Conservation (phyloP, 2,329 filamentous ascomycete species). For the Colletotrichum coccodes region DNA sequence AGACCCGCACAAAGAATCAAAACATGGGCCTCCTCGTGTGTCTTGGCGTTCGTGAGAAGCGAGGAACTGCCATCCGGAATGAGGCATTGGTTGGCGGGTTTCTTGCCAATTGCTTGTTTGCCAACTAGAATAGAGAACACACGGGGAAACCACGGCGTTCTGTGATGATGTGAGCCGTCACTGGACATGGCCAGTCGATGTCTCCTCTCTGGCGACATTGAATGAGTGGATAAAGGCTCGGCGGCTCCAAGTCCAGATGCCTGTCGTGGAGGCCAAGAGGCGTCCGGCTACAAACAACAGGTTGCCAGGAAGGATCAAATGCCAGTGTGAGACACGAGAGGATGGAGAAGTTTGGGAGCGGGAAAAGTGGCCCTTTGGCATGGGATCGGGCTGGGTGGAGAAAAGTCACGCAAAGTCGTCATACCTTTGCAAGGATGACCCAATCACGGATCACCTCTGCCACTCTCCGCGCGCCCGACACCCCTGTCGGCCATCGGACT, state of each 20-base stretch:
- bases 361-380: conserved; percentile 24
- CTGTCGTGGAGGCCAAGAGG: neutral
- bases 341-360: conserved; percentile 20
- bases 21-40: conserved; percentile 6
- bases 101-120: neutral
- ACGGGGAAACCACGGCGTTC: neutral
- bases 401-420: conserved; percentile 23
- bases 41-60: neutral
- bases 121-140: neutral
- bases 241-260: neutral
- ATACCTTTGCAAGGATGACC: conserved; percentile 29
- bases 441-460: conserved; percentile 19
- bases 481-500: conserved; percentile 27
- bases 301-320: neutral
- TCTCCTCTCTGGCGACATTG: neutral
- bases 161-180: neutral
- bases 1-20: conserved; percentile 1
- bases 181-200: neutral
- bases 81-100: neutral
- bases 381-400: neutral
- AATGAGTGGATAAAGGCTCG: neutral
- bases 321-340: neutral
- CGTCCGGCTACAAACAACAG: too few relatives aligned
- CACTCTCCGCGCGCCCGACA: neutral
- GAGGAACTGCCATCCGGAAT: neutral